Conservation (phyloP, 495 filamentous ascomycete genomes). For the Hypoxylon subgilvum region DNA sequence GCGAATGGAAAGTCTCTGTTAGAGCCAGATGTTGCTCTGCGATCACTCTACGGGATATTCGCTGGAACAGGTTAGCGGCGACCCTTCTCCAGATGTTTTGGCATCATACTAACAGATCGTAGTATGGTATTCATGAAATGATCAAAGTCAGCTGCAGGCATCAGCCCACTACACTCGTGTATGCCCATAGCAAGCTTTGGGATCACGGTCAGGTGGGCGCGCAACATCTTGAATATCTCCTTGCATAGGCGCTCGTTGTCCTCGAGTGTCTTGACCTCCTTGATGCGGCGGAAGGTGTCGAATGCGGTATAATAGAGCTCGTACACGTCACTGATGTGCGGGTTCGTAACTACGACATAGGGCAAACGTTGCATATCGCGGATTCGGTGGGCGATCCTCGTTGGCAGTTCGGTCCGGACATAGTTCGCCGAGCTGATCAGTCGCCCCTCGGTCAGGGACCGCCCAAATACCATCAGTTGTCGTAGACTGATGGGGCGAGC, state of each 20-base stretch:
- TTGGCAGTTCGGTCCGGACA: conserved; percentile 91
- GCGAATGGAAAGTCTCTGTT: conserved; percentile 93
- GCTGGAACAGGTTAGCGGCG: conserved; percentile 51
- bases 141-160: conserved; percentile 80
- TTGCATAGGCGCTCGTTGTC: conserved; percentile 92
- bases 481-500: conserved; percentile 86
- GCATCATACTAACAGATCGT: conserved; percentile 69
- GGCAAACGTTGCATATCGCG: conserved; percentile 97
- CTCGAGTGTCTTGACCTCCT: conserved; percentile 81
- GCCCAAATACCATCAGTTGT: conserved; percentile 90
- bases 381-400: conserved; percentile 88
- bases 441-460: conserved; percentile 86
- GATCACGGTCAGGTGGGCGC: conserved; percentile 90
- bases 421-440: conserved; percentile 96
- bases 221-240: conserved; percentile 75
- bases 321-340: conserved; percentile 90
- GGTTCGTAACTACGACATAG: conserved; percentile 95
- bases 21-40: conserved; percentile 96
- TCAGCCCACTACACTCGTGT: conserved; percentile 79
- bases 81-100: not conserved
- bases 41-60: conserved; percentile 94
- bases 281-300: conserved; percentile 81
- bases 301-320: conserved; percentile 97
- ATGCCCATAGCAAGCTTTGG: conserved; percentile 93
- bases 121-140: conserved; percentile 94